These are phyloP conservation scores for Helianthus annuus DNA, from an alignment of 129 eudicot genomes.

Conservation along the genomic window DNA sequence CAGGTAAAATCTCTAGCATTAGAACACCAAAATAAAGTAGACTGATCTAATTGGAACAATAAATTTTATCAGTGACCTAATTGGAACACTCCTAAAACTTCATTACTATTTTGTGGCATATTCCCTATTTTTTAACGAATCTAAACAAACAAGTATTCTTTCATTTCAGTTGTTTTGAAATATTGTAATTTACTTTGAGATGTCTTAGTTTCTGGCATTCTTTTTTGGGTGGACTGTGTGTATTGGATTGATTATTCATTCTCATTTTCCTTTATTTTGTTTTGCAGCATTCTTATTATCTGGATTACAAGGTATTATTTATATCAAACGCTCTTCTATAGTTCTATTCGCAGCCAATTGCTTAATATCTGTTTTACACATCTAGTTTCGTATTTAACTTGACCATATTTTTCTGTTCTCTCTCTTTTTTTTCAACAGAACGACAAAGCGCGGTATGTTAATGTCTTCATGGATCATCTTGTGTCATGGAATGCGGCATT, in stretches of 20 bases:
- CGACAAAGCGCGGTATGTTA: slow-evolving; percentile 62
- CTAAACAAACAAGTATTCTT: not conserved
- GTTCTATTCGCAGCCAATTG: not conserved
- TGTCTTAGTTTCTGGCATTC: not conserved
- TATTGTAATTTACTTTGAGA: not conserved
- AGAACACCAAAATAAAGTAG: no score
- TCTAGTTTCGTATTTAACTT: slow-evolving; percentile 15
- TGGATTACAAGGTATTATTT: slow-evolving; percentile 77
- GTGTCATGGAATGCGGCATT: slow-evolving; percentile 87
- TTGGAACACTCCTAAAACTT: no score
- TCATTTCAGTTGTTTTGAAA: not conserved
- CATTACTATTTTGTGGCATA: no score
- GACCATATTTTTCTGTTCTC: not conserved
- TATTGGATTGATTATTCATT: not conserved
- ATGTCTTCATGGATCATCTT: slow-evolving; percentile 75
- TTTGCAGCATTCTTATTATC: slow-evolving; percentile 96
- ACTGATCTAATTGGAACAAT: no score
- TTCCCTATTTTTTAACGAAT: not conserved
- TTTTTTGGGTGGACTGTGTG: slow-evolving; percentile 1
- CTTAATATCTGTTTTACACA: not conserved
- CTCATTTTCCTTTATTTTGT: slow-evolving; percentile 29
- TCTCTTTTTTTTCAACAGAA: slow-evolving; percentile 44
- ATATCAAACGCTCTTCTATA: slow-evolving; percentile 1
- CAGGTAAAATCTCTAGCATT: no score
- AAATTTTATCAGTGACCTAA: no score